phyloP scores from a whole-genome alignment of 2,329 filamentous ascomycete genomes.

The Nothophoma quercina region DNA sequence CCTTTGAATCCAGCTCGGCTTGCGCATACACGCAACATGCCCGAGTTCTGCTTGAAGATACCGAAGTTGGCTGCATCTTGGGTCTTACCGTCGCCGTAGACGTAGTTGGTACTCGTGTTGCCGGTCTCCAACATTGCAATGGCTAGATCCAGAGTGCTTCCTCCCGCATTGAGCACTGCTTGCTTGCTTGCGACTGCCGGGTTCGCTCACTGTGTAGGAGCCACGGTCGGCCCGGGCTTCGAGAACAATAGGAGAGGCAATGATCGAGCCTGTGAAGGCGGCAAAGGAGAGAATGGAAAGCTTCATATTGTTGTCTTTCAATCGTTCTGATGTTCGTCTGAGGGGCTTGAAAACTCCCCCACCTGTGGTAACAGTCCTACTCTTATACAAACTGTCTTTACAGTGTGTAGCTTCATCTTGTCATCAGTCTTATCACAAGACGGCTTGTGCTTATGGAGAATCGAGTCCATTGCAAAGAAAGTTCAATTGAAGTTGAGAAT shows the following conservation, averaged over 20 bases:
- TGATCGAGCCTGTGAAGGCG: background rate
- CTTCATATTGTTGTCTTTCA: background rate
- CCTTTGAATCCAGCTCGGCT: background rate
- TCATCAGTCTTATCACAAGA: background rate
- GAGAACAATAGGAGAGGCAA: background rate
- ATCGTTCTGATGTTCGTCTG: background rate
- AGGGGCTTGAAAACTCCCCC: background rate
- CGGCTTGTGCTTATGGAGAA: background rate
- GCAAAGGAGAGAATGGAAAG: background rate
- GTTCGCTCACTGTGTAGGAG: background rate
- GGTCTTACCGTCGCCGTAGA: background rate
- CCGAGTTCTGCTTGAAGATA: slow-evolving; percentile 4
- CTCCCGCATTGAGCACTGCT: background rate
- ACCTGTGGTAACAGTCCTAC: background rate
- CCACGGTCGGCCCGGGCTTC: background rate
- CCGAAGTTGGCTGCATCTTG: slow-evolving; percentile 3
- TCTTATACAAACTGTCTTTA: background rate
- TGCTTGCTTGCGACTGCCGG: background rate
- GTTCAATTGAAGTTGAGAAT: background rate
- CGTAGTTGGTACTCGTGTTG: background rate
- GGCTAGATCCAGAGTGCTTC: background rate
- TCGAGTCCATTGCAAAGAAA: background rate
- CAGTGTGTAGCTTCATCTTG: background rate
- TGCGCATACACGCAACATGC: background rate
- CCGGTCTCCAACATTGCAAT: background rate